phyloP scores from a whole-genome alignment of 164 flowering plant genomes.

The Vitis rotundifolia region DNA sequence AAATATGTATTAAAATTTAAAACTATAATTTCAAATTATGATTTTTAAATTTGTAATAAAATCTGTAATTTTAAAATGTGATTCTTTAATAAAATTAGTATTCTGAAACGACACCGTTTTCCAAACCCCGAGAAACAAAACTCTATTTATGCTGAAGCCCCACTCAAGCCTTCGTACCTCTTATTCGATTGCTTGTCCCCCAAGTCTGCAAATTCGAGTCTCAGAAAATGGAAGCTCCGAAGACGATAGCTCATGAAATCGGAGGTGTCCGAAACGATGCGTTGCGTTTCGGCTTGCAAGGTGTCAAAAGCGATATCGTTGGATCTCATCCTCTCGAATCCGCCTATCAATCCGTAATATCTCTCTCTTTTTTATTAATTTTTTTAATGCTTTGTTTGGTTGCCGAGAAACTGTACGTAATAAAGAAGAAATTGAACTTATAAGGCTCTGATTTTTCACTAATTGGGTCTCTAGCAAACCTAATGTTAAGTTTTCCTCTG shows the following conservation, averaged over 20 bases:
- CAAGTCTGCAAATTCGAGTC: conserved; percentile 7
- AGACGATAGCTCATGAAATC: conserved; percentile 58
- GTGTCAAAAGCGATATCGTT: conserved; percentile 76
- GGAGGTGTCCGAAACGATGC: conserved; percentile 59
- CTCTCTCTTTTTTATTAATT: conserved; percentile 5
- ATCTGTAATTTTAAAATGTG: no score
- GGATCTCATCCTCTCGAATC: conserved; percentile 78
- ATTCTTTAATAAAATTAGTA: no score
- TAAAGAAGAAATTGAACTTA: neutral
- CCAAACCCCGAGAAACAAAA: no score
- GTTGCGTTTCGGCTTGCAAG: conserved; percentile 78
- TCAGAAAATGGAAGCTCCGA: conserved; percentile 44
- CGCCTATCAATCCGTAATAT: conserved; percentile 43
- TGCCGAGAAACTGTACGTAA: neutral
- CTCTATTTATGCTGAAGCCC: no score
- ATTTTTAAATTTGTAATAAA: no score
- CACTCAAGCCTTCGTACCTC: no score
- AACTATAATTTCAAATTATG: no score
- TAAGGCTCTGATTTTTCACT: neutral
- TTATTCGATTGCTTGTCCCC: conserved; percentile 3
- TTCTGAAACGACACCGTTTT: no score
- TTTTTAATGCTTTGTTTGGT: neutral
- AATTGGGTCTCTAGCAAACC: neutral
- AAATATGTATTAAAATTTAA: no score
- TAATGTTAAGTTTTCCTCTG: neutral